These are phyloP conservation scores for Boletellus emodensis DNA, from an alignment of 768 basidiomycete genomes.

Conservation along the genomic window DNA sequence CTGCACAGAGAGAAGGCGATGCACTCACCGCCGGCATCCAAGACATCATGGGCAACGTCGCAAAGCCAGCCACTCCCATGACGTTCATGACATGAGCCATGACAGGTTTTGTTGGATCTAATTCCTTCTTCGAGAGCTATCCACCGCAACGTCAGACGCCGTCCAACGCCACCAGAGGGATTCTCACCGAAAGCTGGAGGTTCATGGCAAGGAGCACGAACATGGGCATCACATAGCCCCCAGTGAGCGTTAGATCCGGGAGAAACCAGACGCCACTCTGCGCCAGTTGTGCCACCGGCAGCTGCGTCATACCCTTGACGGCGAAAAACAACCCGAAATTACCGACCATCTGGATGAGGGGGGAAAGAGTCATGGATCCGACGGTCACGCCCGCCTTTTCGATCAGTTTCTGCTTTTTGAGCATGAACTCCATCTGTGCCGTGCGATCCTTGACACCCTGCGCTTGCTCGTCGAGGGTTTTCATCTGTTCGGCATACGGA, in stretches of 20 bases:
- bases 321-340: constrained; percentile 83
- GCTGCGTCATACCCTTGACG: constrained; percentile 62
- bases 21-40: constrained; percentile 63
- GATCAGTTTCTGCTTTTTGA: constrained; percentile 52
- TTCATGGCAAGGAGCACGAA: constrained; percentile 58
- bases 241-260: constrained; percentile 79
- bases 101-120: constrained; percentile 49
- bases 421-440: constrained; percentile 39
- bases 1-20: not conserved
- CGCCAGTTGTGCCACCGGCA: constrained; percentile 71
- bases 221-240: constrained; percentile 68
- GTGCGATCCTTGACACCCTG: constrained; percentile 34
- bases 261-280: constrained; percentile 72
- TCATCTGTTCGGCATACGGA: constrained; percentile 44
- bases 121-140: constrained; percentile 48
- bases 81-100: constrained; percentile 67
- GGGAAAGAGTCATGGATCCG: constrained; percentile 47
- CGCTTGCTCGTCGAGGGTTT: constrained; percentile 46
- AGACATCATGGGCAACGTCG: constrained; percentile 49
- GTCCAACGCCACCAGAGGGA: not conserved
- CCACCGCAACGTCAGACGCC: constrained; percentile 2
- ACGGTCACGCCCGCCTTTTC: constrained; percentile 63
- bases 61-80: constrained; percentile 55
- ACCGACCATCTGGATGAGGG: constrained; percentile 69
- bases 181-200: constrained; percentile 61